Evolutionary conservation across 140 eudicot species (phyloP), one percentile per base, ranked within the genome.

Genomic region (Flaveria floridana): DNA sequence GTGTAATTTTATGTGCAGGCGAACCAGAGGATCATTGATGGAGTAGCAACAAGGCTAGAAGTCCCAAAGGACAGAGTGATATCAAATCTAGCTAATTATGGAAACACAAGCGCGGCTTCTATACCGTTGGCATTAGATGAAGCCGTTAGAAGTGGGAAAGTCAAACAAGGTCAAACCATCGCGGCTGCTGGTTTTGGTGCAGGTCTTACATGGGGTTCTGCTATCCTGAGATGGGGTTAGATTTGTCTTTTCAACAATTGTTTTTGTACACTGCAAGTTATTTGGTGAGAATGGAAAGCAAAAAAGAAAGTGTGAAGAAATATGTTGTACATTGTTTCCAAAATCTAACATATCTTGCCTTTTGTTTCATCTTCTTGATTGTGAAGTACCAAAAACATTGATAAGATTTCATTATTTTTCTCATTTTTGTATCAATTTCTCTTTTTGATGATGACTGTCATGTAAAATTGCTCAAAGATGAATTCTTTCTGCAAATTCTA

Each of bases 111-210:
- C 74, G 96, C 97, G 21, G 98, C 98, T 44, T 90, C 97, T 6
- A 93, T 93, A 58, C 96, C 97, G 0, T 77, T 93, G 79, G 98
- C 97, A 2, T 81, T 93, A 81, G 98, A 90, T 51, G 98, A 93
- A 82, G 97, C 97, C 2, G 94, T 93, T 39, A 82, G 98, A 68
- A 81, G 97, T 18, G 98, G 99, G 82, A 86, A 88, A 80, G 99
- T 94, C 44, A 70, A 86, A 73, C 76, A 87, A 23, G 97, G 99
- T 55, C 89, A 94, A 76, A 84, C 88, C 61, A 86, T 94, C 48
- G 99, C 99, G 23, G 28, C 97, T 41, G 95, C 99, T 3, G 97
- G 99, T 0, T 94, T 94, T 65, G 97, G 97, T 47, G 97, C 97
- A 20, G 97, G 97, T 61, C 88, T 91, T 68, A 91, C 97, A 15